A percentile compares a stretch with the other conserved stretches of the same genome.
Conservation (phyloP, 169 alveolate species). For the Pseudocohnilembus persalinus region DNA sequence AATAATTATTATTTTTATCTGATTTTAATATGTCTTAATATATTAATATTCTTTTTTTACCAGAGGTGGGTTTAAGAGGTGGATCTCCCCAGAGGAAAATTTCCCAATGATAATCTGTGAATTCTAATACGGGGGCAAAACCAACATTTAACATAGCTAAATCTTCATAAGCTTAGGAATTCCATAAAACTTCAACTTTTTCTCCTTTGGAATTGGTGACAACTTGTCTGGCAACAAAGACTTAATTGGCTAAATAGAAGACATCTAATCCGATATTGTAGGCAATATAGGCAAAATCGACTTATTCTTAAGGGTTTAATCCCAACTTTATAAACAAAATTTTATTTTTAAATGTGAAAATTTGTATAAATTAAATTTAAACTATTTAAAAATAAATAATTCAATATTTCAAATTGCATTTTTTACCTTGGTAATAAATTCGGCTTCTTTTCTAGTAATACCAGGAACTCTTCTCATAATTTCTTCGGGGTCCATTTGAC, state of each 20-base stretch:
- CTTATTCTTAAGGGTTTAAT: constrained; percentile 77
- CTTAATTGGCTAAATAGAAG: constrained; percentile 68
- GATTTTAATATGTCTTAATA: no score
- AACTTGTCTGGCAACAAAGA: constrained; percentile 77
- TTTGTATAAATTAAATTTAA: no score
- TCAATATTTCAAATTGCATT: no score
- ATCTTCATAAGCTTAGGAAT: constrained; percentile 71
- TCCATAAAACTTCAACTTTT: constrained; percentile 82
- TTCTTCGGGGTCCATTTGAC: constrained; percentile 75
- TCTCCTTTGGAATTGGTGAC: constrained; percentile 85
- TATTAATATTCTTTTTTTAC: no score
- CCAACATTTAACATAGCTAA: constrained; percentile 48
- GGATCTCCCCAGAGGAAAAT: constrained; percentile 54
- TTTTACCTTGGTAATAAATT: constrained; percentile 40
- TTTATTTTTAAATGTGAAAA: not conserved
- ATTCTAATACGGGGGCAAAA: constrained; percentile 49
- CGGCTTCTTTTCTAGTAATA: constrained; percentile 81
- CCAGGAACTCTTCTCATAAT: constrained; percentile 87
- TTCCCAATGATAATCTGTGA: constrained; percentile 51
- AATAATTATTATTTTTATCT: no score
- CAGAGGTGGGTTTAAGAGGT: constrained; percentile 30
- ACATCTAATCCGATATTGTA: constrained; percentile 75
- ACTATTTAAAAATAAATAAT: no score
- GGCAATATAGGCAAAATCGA: constrained; percentile 72
- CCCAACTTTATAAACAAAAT: constrained; percentile 41